These are phyloP conservation scores for Vigna radiata DNA, from an alignment of 306 rosid species.

Conservation along the genomic window DNA sequence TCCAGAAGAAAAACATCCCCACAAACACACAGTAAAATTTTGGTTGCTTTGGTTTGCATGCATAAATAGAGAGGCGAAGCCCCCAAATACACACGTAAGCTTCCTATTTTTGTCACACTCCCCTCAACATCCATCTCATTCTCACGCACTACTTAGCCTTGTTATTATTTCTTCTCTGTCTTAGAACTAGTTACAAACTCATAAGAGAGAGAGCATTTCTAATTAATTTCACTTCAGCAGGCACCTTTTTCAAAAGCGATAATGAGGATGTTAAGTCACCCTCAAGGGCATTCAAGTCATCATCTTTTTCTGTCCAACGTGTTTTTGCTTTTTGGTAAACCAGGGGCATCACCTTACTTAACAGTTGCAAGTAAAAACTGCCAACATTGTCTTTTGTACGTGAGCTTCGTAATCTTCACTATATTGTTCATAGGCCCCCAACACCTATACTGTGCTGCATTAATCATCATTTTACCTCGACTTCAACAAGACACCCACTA, in stretches of 20 bases:
- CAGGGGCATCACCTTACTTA: conserved; percentile 53
- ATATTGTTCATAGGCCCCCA: conserved; percentile 34
- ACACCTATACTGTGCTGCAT: conserved; percentile 3
- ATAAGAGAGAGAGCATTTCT: background rate
- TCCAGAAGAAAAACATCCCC: conserved; percentile 72
- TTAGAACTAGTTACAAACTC: background rate
- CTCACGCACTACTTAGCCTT: background rate
- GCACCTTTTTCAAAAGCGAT: conserved; percentile 87
- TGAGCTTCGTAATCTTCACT: conserved; percentile 48
- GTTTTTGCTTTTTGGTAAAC: conserved; percentile 73
- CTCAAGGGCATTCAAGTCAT: conserved; percentile 77
- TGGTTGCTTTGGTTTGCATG: conserved; percentile 71
- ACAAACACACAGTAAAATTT: conserved; percentile 64
- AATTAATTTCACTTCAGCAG: conserved; percentile 59
- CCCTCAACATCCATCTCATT: background rate
- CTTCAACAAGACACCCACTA: background rate
- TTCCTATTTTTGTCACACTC: conserved; percentile 43
- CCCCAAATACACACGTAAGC: conserved; percentile 63
- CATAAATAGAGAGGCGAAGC: conserved; percentile 62
- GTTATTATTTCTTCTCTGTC: background rate
- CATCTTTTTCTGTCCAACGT: conserved; percentile 54
- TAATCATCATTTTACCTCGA: conserved; percentile 41
- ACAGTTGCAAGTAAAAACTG: conserved; percentile 55
- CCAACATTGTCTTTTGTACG: conserved; percentile 59
- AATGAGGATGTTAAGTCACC: conserved; percentile 84